A percentile compares a stretch with the other conserved stretches of the same genome.
Evolutionary conservation across 1,284 basidiomycete species (phyloP).

Genomic region (Austroboletus olivaceoglutinosus): DNA sequence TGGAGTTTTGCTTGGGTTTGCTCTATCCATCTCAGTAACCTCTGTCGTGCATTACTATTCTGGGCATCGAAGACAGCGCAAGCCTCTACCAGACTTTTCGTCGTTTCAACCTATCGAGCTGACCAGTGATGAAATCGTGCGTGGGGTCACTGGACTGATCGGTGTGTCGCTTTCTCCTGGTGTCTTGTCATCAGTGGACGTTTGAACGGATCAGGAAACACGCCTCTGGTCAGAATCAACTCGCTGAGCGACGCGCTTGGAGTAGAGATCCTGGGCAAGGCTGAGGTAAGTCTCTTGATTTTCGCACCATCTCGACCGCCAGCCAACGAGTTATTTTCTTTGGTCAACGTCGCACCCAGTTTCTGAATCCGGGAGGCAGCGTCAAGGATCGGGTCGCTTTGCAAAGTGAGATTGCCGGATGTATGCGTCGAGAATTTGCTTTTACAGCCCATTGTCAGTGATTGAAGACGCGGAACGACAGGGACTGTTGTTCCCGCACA

Average conservation of each 20-base stretch:
- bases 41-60: slow-evolving; percentile 51
- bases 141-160: slow-evolving; percentile 49
- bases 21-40: slow-evolving; percentile 64
- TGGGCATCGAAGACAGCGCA: slow-evolving; percentile 40
- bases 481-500: slow-evolving; percentile 82
- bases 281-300: too few relatives aligned
- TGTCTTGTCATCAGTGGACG: too few relatives aligned
- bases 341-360: slow-evolving; percentile 81
- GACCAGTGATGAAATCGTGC: slow-evolving; percentile 69
- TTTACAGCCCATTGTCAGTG: slow-evolving; percentile 50
- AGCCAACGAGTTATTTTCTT: slow-evolving; percentile 83
- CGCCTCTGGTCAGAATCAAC: slow-evolving; percentile 89
- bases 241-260: slow-evolving; percentile 67
- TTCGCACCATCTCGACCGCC: slow-evolving; percentile 55
- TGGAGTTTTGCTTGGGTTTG: slow-evolving; percentile 69
- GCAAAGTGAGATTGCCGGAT: slow-evolving; percentile 52
- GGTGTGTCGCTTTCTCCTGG: too few relatives aligned
- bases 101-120: slow-evolving; percentile 69
- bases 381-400: slow-evolving; percentile 97
- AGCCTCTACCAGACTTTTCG: slow-evolving; percentile 33
- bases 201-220: slow-evolving; percentile 32
- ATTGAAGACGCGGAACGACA: slow-evolving; percentile 89
- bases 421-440: background rate
- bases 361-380: slow-evolving; percentile 94
- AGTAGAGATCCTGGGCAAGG: too few relatives aligned